Base-by-base conservation (phyloP, 768 basidiomycete genomes). In the Psilocybe cyanescens region DNA sequence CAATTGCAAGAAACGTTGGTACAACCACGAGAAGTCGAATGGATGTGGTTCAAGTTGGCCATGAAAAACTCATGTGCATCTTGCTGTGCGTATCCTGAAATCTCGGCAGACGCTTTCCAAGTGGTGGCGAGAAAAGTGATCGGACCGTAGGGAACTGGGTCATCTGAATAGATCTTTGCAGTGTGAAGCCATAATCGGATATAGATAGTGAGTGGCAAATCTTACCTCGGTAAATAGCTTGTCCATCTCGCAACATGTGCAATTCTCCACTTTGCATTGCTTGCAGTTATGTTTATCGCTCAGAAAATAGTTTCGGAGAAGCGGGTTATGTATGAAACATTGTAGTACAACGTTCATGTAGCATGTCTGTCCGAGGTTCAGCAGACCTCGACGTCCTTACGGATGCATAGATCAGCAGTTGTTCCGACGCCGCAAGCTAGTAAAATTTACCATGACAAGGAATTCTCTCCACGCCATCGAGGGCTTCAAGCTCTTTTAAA, bases 221-320 rank as follows among this genome's bases (percentile, higher is more conserved):
- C 31, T 58, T 59, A 89, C 92, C 77, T 93, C 92, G 5, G 86
- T 74, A 71, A 92, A 92, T 6, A 95, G 78, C 62, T 84, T 88
- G 74, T 98, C 95, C 91, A 98, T 92, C 73, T 97, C 95, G 70
- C 95, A 98, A 63, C 89, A 94, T 49, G 89, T 91, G 72, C 95
- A 97, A 49, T 87, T 86, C 24, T 84, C 83, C 30, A 75, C 72
- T 68, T 86, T 90, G 72, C 94, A 95, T 49, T 86, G 75, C 62
- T 75, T 81, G 67, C 75, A 81, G 69, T 95, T 94, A 71, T 99
- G 97, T 71, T 88, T 91, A 74, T 98, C 97, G 59, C 90, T 85
- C 28, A 98, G 86, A 69, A 95, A 98, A 72, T 91, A 93, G 67
- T 93, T 91, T 35, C 94, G 86, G 4, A 98, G 78, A 4, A 97